A percentile compares a stretch with the other conserved stretches of the same genome.
Evolutionary conservation across 2,329 filamentous ascomycete genomes (phyloP).

Genomic region (Microsporum ferrugineum): DNA sequence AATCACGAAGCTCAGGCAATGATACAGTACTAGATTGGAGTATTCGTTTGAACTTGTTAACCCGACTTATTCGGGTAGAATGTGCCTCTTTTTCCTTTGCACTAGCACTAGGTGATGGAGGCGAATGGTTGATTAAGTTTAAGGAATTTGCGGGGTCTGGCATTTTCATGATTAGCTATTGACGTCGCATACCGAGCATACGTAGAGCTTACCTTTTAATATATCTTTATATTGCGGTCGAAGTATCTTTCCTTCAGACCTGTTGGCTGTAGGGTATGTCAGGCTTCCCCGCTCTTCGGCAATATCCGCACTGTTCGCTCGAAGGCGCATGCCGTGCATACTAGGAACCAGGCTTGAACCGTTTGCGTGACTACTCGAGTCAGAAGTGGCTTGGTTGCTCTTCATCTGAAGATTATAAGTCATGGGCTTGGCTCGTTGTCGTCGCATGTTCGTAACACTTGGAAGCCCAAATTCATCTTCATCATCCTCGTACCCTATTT

Average conservation of each 20-base stretch:
- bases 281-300: conserved; percentile 76
- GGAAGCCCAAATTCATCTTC: conserved; percentile 94
- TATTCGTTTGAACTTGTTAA: conserved; percentile 97
- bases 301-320: conserved; percentile 85
- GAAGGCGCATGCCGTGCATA: conserved; percentile 38
- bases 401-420: not conserved
- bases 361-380: conserved; percentile 2
- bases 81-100: conserved; percentile 78
- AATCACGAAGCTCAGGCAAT: conserved; percentile 65
- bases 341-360: conserved; percentile 9
- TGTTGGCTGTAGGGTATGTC: conserved; percentile 77
- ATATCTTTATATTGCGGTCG: conserved; percentile 98
- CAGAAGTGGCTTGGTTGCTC: not conserved
- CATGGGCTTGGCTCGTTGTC: conserved; percentile 37
- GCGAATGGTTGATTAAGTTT: conserved; percentile 82
- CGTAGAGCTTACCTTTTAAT: conserved; percentile 46
- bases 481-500: conserved; percentile 70
- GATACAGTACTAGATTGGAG: conserved; percentile 85
- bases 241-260: conserved; percentile 86
- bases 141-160: conserved; percentile 76
- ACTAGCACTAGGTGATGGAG: conserved; percentile 59
- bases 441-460: conserved; percentile 81
- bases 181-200: not conserved
- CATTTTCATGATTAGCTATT: not conserved
- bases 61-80: conserved; percentile 77